These are phyloP conservation scores for Xylaria arbuscula DNA, from an alignment of 2,329 filamentous ascomycete genomes.

Conservation along the genomic window DNA sequence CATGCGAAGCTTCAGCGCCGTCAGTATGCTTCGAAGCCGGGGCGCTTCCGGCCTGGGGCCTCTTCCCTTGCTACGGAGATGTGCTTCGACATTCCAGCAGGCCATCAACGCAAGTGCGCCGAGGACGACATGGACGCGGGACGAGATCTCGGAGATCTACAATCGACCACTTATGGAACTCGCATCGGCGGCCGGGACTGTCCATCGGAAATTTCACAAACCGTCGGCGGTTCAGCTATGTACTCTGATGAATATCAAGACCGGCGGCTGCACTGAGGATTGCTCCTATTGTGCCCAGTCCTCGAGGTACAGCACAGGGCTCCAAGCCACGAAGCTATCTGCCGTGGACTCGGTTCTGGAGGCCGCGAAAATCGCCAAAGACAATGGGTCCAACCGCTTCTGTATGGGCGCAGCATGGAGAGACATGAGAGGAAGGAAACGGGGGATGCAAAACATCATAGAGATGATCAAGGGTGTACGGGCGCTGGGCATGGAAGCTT, in stretches of 20 bases:
- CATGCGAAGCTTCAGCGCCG: constrained; percentile 19
- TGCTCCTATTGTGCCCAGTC: constrained; percentile 95
- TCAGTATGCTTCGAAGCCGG: constrained; percentile 15
- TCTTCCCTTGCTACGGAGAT: constrained; percentile 4
- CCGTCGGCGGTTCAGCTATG: constrained; percentile 89
- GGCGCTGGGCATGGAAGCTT: constrained; percentile 87
- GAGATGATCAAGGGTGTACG: constrained; percentile 86
- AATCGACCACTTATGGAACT: constrained; percentile 84
- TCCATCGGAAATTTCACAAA: constrained; percentile 88
- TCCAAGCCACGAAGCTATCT: constrained; percentile 82
- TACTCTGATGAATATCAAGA: constrained; percentile 97
- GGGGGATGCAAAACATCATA: constrained; percentile 83
- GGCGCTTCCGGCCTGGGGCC: not conserved
- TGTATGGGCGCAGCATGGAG: constrained; percentile 96
- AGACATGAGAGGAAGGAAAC: constrained; percentile 92
- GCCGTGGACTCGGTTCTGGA: constrained; percentile 83
- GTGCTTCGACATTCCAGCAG: constrained; percentile 31
- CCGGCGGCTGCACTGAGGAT: constrained; percentile 90
- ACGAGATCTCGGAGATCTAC: constrained; percentile 85
- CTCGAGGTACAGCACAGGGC: constrained; percentile 82
- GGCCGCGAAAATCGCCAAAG: constrained; percentile 80
- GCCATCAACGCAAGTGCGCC: constrained; percentile 71
- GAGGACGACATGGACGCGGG: constrained; percentile 80
- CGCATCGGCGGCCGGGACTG: constrained; percentile 75
- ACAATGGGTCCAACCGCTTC: constrained; percentile 89